phyloP scores from a whole-genome alignment of 495 filamentous ascomycete species.

The Tuber calosporum region DNA sequence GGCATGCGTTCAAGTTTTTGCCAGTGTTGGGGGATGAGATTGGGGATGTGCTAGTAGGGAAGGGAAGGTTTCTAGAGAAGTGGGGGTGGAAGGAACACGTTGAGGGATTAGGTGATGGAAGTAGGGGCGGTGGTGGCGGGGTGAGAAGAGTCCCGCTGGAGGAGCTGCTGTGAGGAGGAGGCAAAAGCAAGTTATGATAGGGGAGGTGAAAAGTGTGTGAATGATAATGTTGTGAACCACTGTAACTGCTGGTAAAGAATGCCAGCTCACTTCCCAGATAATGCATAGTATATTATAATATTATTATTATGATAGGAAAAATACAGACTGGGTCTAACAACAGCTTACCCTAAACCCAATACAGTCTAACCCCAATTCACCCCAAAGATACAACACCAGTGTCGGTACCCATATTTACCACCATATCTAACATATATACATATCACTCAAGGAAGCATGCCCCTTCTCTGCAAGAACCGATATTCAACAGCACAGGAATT shows the following conservation, averaged over 20 bases:
- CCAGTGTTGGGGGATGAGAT: constrained; percentile 76
- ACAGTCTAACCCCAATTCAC: too few relatives aligned
- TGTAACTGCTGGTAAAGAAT: not conserved
- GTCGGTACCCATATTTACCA: too few relatives aligned
- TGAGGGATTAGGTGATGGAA: constrained; percentile 57
- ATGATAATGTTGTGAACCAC: not conserved
- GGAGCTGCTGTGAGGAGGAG: constrained; percentile 47
- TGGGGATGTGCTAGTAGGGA: constrained; percentile 57
- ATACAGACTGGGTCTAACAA: too few relatives aligned
- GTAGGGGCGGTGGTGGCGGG: constrained; percentile 49
- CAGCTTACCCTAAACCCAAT: too few relatives aligned
- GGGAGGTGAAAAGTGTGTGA: not conserved
- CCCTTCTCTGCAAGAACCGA: not conserved
- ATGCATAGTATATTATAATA: too few relatives aligned
- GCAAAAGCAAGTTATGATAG: not conserved
- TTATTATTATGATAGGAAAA: too few relatives aligned
- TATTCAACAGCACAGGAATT: not conserved
- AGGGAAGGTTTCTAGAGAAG: constrained; percentile 53
- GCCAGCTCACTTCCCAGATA: not conserved
- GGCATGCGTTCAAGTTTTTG: constrained; percentile 85
- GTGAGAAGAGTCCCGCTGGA: constrained; percentile 50
- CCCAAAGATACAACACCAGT: too few relatives aligned
- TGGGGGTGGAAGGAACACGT: constrained; percentile 59
- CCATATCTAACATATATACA: too few relatives aligned
- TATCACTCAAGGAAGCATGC: not conserved